Evolutionary conservation across 345 rosid genomes (phyloP).

Genomic region (Populus euphratica): DNA sequence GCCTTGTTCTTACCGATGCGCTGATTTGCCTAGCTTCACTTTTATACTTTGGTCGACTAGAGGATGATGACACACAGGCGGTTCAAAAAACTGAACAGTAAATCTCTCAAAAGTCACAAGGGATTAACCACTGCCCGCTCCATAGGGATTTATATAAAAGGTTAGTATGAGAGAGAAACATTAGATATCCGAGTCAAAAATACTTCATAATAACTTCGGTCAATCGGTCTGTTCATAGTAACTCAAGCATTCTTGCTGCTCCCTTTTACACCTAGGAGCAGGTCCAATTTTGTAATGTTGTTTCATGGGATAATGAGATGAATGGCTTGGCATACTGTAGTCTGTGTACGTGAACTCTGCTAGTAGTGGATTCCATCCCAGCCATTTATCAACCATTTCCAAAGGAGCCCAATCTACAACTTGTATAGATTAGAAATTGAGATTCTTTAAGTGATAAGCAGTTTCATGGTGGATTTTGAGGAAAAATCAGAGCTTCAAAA

Average conservation of each 20-base stretch:
- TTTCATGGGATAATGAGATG: neutral
- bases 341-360: no score
- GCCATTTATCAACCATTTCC: no score
- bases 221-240: neutral
- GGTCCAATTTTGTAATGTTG: no score
- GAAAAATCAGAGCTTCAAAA: no score
- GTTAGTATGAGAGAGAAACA: neutral
- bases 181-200: neutral
- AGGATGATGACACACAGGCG: neutral
- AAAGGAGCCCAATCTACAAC: no score
- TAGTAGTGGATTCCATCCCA: no score
- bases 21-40: conserved; percentile 65
- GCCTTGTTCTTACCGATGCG: conserved; percentile 56
- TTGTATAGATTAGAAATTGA: no score
- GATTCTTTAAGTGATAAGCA: no score
- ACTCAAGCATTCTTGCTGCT: neutral
- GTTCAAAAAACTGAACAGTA: no score
- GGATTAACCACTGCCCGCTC: neutral
- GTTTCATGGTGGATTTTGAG: no score
- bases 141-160: neutral
- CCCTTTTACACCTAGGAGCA: no score
- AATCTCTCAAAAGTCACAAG: neutral
- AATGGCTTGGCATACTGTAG: neutral
- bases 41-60: conserved; percentile 31
- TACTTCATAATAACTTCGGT: neutral